Evolutionary conservation across 345 rosid species (phyloP), one percentile per base, ranked within the genome.

Genomic region (Arabis hirsuta): DNA sequence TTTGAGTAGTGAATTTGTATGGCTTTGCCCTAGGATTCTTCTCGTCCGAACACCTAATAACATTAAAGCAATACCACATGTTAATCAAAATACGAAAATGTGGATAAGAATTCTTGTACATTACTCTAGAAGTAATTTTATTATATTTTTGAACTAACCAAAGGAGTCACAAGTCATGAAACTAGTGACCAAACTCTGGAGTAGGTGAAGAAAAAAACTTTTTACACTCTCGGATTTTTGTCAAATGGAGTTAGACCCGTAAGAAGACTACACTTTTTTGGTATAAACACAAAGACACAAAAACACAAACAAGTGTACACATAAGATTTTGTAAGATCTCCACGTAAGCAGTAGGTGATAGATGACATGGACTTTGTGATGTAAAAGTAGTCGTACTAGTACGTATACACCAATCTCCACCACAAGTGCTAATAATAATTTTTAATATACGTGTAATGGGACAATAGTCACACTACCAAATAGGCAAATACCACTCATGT

Each of bases 31-130:
- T 87, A 22, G 99, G 97, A 54, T 88, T 91, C 78, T 77, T 88
- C 82, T 91, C 99, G 73, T 95, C 98, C 2, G 90, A 84, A 62
- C 98, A 91, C 86, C 99, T 91, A 81, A 58, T 63, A 45, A 27
- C 24, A 51, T 31, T 10, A 2, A 41, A 12, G 29, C 38, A 22
- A 12, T 12, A 31, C 6, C 22, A 3, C 47, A 70, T 29, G 62
- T 43, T 66, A 74, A 52, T 22, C 31, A 51, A 19, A 27, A 10
- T 57, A 74, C 46, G 41, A 58, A 58, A 58, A 66, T 51, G 62
- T 43, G 41, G 41, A 59, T 26, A 61, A 2, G 34, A 16, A 53
- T 53, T 61, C 73, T 68, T 75, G 73, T 61, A 29, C 60, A 56
- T 8, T 29, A 73, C 67, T 55, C 4, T 50, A 22, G 20, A 43